phyloP scores from a whole-genome alignment of 2,329 filamentous ascomycete species.

The Monosporascus sp. region DNA sequence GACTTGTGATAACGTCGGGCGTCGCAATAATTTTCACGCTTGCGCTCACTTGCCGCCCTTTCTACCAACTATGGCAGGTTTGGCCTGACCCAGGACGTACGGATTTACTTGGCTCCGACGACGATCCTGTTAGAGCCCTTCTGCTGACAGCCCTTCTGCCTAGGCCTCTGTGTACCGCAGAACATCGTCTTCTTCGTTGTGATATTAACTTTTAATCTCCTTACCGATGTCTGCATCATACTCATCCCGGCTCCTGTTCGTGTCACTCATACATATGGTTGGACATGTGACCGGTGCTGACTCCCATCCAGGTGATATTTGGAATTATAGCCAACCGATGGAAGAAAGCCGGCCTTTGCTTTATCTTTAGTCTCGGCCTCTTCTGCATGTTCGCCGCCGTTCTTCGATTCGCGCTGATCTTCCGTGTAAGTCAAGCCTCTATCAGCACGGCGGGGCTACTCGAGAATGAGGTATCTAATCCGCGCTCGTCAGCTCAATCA shows the following conservation, averaged over 20 bases:
- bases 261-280: neutral
- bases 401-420: constrained; percentile 4
- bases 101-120: constrained; percentile 4
- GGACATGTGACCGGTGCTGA: neutral
- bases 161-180: constrained; percentile 2
- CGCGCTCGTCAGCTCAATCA: constrained; percentile 23
- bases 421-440: constrained; percentile 1
- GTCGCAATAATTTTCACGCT: constrained; percentile 22
- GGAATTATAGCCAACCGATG: neutral
- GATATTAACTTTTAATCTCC: constrained; percentile 6
- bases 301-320: constrained; percentile 1
- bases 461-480: constrained; percentile 4
- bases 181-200: constrained; percentile 5
- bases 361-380: constrained; percentile 5
- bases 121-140: neutral
- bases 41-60: constrained; percentile 27
- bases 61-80: constrained; percentile 29
- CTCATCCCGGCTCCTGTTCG: constrained; percentile 5
- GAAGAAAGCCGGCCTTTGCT: constrained; percentile 3
- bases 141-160: constrained; percentile 3
- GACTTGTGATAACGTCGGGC: constrained; percentile 19
- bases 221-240: constrained; percentile 7
- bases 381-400: constrained; percentile 7
- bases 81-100: constrained; percentile 31
- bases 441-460: constrained; percentile 10